phyloP scores from a whole-genome alignment of 306 rosid species.

The apple (Malus domestica) region ASM211411v1 NC_041791.1:34559001-34559500 shows the following conservation, averaged over 20 bases:
- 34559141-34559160: not conserved
- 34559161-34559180: slow-evolving; percentile 6
- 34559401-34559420: slow-evolving; percentile 20
- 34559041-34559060: too few species aligned
- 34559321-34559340: slow-evolving; percentile 7
- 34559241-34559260: slow-evolving; percentile 40
- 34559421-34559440: not conserved
- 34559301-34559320: slow-evolving; percentile 42
- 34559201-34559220: slow-evolving; percentile 12
- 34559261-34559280: slow-evolving; percentile 34
- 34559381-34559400: slow-evolving; percentile 37
- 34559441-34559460: not conserved
- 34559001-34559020: too few species aligned
- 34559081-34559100: too few species aligned
- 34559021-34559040: too few species aligned
- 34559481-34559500: not conserved
- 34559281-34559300: not conserved
- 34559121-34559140: slow-evolving; percentile 28
- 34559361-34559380: slow-evolving; percentile 10
- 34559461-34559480: not conserved
- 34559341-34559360: not conserved
- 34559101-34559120: not conserved
- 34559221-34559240: slow-evolving; percentile 44
- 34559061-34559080: too few species aligned
- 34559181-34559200: not conserved